Percentiles rank a stretch among this genome's conserved stretches.
These are phyloP conservation scores for Tylopilus sp. DNA, from an alignment of 768 basidiomycete species.

Conservation along the genomic window DNA sequence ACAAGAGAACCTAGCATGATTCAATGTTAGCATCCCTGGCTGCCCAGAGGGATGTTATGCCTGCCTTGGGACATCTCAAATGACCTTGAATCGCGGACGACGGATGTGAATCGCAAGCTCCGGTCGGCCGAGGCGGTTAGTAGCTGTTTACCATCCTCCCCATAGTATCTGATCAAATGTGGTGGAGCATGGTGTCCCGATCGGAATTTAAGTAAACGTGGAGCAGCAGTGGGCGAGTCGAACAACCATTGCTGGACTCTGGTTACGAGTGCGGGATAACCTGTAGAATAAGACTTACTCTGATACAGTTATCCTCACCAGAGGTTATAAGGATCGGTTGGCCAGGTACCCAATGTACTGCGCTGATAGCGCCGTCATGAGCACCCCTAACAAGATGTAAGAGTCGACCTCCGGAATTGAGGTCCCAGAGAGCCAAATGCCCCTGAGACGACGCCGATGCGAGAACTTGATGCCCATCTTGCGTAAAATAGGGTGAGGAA, in stretches of 20 bases:
- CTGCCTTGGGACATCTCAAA: constrained; percentile 92
- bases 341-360: constrained; percentile 88
- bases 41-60: constrained; percentile 1
- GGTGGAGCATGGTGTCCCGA: constrained; percentile 92
- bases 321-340: constrained; percentile 89
- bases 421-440: constrained; percentile 91
- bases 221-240: constrained; percentile 83
- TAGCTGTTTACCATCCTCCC: constrained; percentile 94
- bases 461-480: constrained; percentile 85
- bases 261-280: constrained; percentile 3
- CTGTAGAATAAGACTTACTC: constrained; percentile 46
- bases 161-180: constrained; percentile 90
- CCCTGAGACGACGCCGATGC: constrained; percentile 86
- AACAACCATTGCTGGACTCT: constrained; percentile 90
- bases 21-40: constrained; percentile 1
- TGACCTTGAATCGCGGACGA: constrained; percentile 92
- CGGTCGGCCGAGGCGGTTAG: constrained; percentile 88
- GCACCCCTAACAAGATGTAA: constrained; percentile 85
- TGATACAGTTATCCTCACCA: constrained; percentile 92
- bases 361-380: constrained; percentile 81
- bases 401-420: constrained; percentile 76
- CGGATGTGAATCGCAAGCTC: constrained; percentile 83
- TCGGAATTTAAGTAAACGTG: constrained; percentile 86
- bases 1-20: constrained; percentile 64
- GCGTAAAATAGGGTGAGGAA: constrained; percentile 2